Evolutionary conservation across 1,139 yeast species (phyloP).

Genomic region (Protomyces arabidopsidicola): DNA sequence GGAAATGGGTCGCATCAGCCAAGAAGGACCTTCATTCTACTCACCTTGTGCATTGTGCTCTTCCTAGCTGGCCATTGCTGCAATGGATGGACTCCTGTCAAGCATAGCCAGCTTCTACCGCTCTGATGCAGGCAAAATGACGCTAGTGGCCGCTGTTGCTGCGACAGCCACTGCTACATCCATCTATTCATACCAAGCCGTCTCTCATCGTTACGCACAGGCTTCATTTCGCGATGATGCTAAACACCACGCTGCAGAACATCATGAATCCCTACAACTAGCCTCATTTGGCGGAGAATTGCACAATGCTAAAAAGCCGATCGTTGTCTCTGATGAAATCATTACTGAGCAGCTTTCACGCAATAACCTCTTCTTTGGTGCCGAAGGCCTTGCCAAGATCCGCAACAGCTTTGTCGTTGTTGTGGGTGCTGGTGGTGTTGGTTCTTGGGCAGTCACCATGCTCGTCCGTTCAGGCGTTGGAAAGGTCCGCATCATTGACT

Average conservation of each 20-base stretch:
- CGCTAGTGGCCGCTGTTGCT: slow-evolving; percentile 13
- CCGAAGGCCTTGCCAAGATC: slow-evolving; percentile 72
- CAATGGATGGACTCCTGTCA: neutral
- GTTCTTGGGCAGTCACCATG: slow-evolving; percentile 94
- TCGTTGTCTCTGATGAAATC: slow-evolving; percentile 53
- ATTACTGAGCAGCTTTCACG: slow-evolving; percentile 88
- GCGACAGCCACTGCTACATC: slow-evolving; percentile 19
- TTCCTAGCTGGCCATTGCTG: neutral
- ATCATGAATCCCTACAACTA: slow-evolving; percentile 10
- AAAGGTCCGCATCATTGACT: slow-evolving; percentile 73
- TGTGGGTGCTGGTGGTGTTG: slow-evolving; percentile 99
- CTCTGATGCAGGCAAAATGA: slow-evolving; percentile 9
- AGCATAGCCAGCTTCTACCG: neutral
- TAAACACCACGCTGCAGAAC: slow-evolving; percentile 3
- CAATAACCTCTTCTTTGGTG: slow-evolving; percentile 84
- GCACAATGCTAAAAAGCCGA: neutral
- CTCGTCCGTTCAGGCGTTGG: slow-evolving; percentile 85
- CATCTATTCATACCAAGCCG: slow-evolving; percentile 17
- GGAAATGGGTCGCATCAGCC: neutral
- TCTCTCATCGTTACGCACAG: neutral
- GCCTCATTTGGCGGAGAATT: slow-evolving; percentile 3
- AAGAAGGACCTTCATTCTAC: neutral
- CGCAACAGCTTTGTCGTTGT: slow-evolving; percentile 72
- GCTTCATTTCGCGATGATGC: neutral
- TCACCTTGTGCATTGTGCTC: no score